phyloP scores from a whole-genome alignment of 176 grass and related monocot genomes.

The Guadua angustifolia region DNA sequence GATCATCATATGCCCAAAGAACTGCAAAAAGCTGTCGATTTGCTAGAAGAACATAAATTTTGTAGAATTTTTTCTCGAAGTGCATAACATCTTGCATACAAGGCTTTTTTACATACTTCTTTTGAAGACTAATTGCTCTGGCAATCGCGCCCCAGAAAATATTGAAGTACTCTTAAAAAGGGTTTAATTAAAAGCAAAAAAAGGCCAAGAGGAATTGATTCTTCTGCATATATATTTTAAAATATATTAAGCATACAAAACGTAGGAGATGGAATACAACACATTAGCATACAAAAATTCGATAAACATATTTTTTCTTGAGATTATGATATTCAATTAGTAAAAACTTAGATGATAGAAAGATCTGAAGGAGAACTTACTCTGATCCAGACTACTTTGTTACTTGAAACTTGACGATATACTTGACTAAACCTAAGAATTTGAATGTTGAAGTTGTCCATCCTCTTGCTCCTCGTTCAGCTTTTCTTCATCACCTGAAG shows the following conservation, averaged over 20 bases:
- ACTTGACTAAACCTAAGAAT: slow-evolving; percentile 16
- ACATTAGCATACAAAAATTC: background rate
- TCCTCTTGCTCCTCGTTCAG: slow-evolving; percentile 94
- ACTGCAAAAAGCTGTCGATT: background rate
- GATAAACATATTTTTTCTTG: background rate
- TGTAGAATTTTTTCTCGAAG: background rate
- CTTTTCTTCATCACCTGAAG: slow-evolving; percentile 82
- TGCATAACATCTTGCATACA: background rate
- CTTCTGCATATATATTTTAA: background rate
- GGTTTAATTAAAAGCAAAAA: background rate
- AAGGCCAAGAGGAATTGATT: background rate
- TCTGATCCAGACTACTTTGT: background rate
- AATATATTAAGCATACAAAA: background rate
- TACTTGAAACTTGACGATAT: background rate
- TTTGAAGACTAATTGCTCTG: slow-evolving; percentile 21
- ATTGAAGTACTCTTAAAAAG: background rate
- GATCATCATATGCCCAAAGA: background rate
- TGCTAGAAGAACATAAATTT: background rate
- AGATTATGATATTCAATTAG: slow-evolving; percentile 19
- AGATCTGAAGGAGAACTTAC: background rate
- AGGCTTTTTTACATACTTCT: background rate
- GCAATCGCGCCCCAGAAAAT: background rate
- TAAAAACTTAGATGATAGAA: background rate
- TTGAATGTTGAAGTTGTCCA: slow-evolving; percentile 42
- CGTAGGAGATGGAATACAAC: background rate